Percentiles rank a stretch among this genome's conserved stretches.
Evolutionary conservation across 768 basidiomycete species (phyloP).

Genomic region (Lanmaoa rubissima): DNA sequence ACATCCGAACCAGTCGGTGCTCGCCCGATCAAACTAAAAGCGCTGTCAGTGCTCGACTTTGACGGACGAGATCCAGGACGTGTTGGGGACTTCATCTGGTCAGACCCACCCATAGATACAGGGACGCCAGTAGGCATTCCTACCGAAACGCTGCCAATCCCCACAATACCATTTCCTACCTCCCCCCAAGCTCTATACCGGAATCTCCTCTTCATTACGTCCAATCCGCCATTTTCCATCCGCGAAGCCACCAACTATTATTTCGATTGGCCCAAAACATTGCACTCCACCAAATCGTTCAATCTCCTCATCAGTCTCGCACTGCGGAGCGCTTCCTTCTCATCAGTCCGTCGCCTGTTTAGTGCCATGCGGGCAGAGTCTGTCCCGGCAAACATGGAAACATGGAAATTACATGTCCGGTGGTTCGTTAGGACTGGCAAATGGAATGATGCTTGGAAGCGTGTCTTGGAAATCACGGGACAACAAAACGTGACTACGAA

Average conservation of each 20-base stretch:
- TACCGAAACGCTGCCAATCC: background rate
- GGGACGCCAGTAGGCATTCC: constrained; percentile 2
- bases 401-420: constrained; percentile 55
- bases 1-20: background rate
- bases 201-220: constrained; percentile 25
- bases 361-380: constrained; percentile 43
- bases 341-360: constrained; percentile 46
- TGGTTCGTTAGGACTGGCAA: constrained; percentile 52
- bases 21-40: constrained; percentile 20
- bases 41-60: constrained; percentile 27
- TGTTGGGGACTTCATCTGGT: background rate
- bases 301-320: constrained; percentile 47
- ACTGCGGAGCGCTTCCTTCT: constrained; percentile 49
- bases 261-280: constrained; percentile 24
- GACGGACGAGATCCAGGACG: constrained; percentile 27
- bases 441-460: constrained; percentile 60
- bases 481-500: constrained; percentile 7
- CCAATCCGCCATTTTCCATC: constrained; percentile 17
- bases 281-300: constrained; percentile 42
- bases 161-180: constrained; percentile 29
- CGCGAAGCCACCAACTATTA: constrained; percentile 23
- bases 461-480: constrained; percentile 29
- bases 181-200: constrained; percentile 36
- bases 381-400: constrained; percentile 48
- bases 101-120: constrained; percentile 7